These are phyloP conservation scores for Hippophae tibetana DNA, from an alignment of 306 rosid genomes.

Conservation along the genomic window DNA sequence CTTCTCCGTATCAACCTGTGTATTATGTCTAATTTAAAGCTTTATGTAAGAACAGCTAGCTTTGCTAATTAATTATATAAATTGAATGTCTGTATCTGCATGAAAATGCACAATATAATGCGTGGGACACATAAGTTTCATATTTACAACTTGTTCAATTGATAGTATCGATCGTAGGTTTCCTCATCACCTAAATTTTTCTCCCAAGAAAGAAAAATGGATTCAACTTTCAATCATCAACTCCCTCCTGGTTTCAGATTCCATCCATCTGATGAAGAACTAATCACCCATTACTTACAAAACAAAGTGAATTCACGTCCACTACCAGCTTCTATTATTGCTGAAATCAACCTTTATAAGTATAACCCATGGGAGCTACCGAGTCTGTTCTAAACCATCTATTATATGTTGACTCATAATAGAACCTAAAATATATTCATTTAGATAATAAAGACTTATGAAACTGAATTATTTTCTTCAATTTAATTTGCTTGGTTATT, in stretches of 20 bases:
- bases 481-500: neutral
- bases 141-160: no score
- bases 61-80: no score
- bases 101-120: no score
- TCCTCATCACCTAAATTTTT: no score
- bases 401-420: constrained; percentile 1
- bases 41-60: no score
- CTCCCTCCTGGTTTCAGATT: constrained; percentile 82
- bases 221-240: constrained; percentile 13
- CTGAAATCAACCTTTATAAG: constrained; percentile 56
- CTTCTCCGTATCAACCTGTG: no score
- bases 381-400: constrained; percentile 29
- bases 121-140: no score
- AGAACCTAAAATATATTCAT: constrained; percentile 1
- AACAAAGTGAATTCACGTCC: constrained; percentile 51
- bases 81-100: no score
- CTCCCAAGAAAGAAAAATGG: constrained; percentile 35
- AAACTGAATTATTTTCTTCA: neutral
- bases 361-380: constrained; percentile 83
- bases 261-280: constrained; percentile 83
- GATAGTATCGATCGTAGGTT: no score
- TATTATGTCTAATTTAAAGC: no score
- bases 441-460: constrained; percentile 4
- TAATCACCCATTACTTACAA: constrained; percentile 61
- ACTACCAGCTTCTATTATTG: constrained; percentile 55